Evolutionary conservation across 2,329 filamentous ascomycete species (phyloP), one percentile per base, ranked within the genome.

Genomic region (Penicillium sp.): DNA sequence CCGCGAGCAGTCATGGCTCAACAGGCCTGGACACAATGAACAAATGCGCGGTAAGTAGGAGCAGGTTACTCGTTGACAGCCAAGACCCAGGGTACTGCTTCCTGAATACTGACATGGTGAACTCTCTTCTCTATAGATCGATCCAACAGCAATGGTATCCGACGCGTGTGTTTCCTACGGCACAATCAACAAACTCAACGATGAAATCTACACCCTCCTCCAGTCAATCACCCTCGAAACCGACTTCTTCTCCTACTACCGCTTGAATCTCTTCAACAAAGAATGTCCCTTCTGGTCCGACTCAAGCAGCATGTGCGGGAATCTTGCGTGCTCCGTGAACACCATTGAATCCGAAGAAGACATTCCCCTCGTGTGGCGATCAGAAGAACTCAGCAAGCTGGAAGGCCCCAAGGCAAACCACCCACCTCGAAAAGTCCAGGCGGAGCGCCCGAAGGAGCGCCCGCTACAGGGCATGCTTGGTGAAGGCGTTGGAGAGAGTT

Each of bases 241-340:
- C 77, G 95, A 99, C 79, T 99, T 97, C 85, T 99, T 99, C 80
- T 94, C 94, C 57, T 93, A 98, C 79, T 99, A 98, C 81, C 90
- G 95, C 61, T 82, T 99, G 50, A 98, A 97, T 76, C 85, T 99
- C 22, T 99, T 92, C 79, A 91, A 96, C 78, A 97, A 95, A 78
- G 88, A 87, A 79, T 99, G 95, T 74, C 95, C 95, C 0, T 99
- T 98, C 77, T 99, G 95, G 94, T 87, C 89, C 74, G 95, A 99
- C 77, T 89, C 93, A 64, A 90, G 91, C 78, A 92, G 92, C 77
- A 91, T 97, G 85, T 99, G 95, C 79, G 95, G 93, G 67, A 99
- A 99, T 79, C 93, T 96, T 70, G 95, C 93, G 22, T 99, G 95
- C 76, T 91, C 94, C 12, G 95, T 99, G 19, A 93, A 95, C 75